Evolutionary conservation across 2,329 filamentous ascomycete species (phyloP), one percentile per base, ranked within the genome.

Genomic region (Gyromitra esculenta): DNA sequence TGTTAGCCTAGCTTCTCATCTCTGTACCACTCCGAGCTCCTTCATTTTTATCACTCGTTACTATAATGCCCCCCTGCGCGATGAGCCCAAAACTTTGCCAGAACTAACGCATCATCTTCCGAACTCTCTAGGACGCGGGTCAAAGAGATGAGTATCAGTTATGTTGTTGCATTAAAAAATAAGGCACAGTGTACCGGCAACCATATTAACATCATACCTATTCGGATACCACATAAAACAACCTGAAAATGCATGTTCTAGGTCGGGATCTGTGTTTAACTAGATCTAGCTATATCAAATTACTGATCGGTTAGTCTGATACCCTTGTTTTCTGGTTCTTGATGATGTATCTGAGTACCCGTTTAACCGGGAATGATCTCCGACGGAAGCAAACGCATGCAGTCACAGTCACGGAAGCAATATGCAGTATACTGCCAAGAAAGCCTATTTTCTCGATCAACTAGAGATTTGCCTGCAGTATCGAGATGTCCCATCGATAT

Each of bases 341-440:
- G 2, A 31, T 4, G 25, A 31, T 15, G 15, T 45, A 45, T 45
- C 43, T 41, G 21, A 31, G 25, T 31, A 31, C 15, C 41, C 54
- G 52, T 62, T 69, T 69, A 69, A 60, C 54, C 66, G 66, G 56
- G 56, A 67, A 60, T 37, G 25, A 59, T 68, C 65, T 37, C 52
- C 52, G 65, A 18, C 21, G 39, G 39, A 69, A 50, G 41, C 54
- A 60, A n/a, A 60, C 57, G 64, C 48, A 68, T 50, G 56, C 66
- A 69, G 45, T 39, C 41, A 50, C 60, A 48, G 35, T 64, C 39
- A 50, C 43, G 31, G 31, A 52, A 52, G 45, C 25, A 52, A 31
- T 64, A 64, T 64, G 21, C 25, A 37, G 18, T 25, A 64, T 50
- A 43, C 50, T 35, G 65, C 54, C 50, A 67, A 45, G 50, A 21